These are phyloP conservation scores for Coemansia sp. DNA, from an alignment of 192 early-diverging fungal genomes.

Conservation along the genomic window DNA sequence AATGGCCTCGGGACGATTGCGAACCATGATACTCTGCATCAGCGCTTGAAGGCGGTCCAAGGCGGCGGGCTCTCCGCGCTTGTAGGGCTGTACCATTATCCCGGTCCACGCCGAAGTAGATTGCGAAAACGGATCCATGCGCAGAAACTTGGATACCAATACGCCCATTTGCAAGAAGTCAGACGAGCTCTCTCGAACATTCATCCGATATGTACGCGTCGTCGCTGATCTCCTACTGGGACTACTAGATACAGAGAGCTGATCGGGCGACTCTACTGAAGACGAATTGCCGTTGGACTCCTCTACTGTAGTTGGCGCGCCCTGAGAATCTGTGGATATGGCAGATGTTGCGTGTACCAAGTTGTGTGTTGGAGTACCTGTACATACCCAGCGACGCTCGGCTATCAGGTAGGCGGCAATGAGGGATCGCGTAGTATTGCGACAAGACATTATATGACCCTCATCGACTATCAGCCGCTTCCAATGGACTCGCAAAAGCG, in stretches of 20 bases:
- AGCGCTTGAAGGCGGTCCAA: constrained; percentile 56
- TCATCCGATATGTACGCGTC: constrained; percentile 18
- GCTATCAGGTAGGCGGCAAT: constrained; percentile 64
- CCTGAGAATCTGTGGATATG: constrained; percentile 11
- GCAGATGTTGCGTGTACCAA: constrained; percentile 59
- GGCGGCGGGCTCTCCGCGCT: constrained; percentile 55
- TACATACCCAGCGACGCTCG: constrained; percentile 73
- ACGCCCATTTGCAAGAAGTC: constrained; percentile 61
- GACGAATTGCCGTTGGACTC: background rate
- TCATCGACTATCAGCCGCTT: constrained; percentile 84
- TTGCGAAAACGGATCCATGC: constrained; percentile 65
- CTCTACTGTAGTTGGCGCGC: background rate
- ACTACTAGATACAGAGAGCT: background rate
- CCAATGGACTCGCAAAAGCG: constrained; percentile 75
- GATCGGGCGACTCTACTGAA: background rate
- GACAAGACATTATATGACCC: constrained; percentile 71
- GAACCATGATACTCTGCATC: constrained; percentile 75
- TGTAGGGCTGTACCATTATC: constrained; percentile 61
- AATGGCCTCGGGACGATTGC: constrained; percentile 64
- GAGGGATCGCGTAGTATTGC: constrained; percentile 50
- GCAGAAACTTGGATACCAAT: constrained; percentile 63
- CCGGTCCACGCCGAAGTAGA: constrained; percentile 52
- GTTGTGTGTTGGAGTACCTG: constrained; percentile 70
- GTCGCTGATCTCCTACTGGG: background rate
- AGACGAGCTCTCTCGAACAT: constrained; percentile 28